phyloP scores from a whole-genome alignment of 2,329 filamentous ascomycete species.

The Cryphonectria radicalis region DNA sequence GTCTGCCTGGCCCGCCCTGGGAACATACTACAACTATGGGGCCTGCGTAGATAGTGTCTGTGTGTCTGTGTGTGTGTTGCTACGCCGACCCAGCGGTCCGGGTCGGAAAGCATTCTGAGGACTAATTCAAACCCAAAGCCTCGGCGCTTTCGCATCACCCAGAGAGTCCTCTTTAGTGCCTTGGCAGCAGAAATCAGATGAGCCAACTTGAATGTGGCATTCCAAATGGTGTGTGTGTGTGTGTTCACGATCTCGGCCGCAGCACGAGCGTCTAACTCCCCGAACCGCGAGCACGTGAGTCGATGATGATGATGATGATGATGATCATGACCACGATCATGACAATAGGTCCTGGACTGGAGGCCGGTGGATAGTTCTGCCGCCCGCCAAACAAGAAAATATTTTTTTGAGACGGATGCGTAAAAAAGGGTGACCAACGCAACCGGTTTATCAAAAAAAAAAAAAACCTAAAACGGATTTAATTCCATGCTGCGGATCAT shows the following conservation, averaged over 20 bases:
- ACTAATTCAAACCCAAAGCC: background rate
- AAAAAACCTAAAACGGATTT: background rate
- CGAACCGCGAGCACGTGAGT: background rate
- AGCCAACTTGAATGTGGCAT: background rate
- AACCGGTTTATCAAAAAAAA: background rate
- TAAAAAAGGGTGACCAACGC: background rate
- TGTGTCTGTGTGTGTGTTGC: background rate
- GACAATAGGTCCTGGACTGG: background rate
- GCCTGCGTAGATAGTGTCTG: too few relatives aligned
- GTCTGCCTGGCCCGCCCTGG: background rate
- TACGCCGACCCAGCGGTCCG: background rate
- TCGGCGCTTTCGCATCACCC: background rate
- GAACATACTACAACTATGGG: too few relatives aligned
- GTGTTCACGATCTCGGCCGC: background rate
- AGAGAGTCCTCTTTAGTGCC: background rate
- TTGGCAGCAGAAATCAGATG: background rate
- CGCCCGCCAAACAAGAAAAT: background rate
- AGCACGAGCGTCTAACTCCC: background rate
- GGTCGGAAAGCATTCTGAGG: constrained; percentile 7
- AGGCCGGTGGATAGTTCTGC: background rate
- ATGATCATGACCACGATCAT: too few relatives aligned
- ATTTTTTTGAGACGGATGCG: background rate
- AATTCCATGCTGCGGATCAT: background rate
- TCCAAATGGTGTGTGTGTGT: background rate
- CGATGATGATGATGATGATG: background rate